A percentile compares a stretch with the other conserved stretches of the same genome.
Evolutionary conservation across 176 grass and related monocot species (phyloP).

Genomic region (Raddia guianensis): DNA sequence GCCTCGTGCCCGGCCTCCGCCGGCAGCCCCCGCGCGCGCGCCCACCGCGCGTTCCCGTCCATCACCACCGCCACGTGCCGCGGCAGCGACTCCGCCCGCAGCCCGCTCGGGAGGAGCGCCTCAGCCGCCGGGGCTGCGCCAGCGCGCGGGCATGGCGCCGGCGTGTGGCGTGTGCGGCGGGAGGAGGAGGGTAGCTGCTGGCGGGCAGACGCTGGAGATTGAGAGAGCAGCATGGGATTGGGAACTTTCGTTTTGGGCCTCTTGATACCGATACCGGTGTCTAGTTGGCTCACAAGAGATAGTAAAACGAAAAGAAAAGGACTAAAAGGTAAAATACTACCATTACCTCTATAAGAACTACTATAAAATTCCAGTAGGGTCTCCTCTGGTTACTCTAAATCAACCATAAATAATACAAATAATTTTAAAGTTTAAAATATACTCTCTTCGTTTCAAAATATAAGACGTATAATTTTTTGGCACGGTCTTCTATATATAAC

Average conservation of each 20-base stretch:
- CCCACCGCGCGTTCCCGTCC: conserved; percentile 86
- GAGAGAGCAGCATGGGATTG: conserved; percentile 45
- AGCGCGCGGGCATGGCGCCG: conserved; percentile 36
- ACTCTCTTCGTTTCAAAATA: too few species aligned
- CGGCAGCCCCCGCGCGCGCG: conserved; percentile 58
- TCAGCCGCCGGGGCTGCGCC: neutral
- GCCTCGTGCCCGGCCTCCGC: conserved; percentile 60
- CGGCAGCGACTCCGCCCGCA: conserved; percentile 56
- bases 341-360: too few species aligned
- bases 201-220: conserved; percentile 27
- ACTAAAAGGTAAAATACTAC: too few species aligned
- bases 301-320: too few species aligned
- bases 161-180: conserved; percentile 14
- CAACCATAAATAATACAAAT: too few species aligned
- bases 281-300: neutral
- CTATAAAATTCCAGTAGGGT: too few species aligned
- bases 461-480: too few species aligned
- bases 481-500: too few species aligned
- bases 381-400: too few species aligned
- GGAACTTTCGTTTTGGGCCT: conserved; percentile 12
- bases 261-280: neutral
- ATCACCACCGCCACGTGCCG: conserved; percentile 79
- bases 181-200: conserved; percentile 21
- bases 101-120: conserved; percentile 32
- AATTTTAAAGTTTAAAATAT: too few species aligned